Percentiles rank a stretch among this genome's conserved stretches.
Conservation (phyloP, 495 filamentous ascomycete species). For the Symbiotaphrina buchneri region DNA sequence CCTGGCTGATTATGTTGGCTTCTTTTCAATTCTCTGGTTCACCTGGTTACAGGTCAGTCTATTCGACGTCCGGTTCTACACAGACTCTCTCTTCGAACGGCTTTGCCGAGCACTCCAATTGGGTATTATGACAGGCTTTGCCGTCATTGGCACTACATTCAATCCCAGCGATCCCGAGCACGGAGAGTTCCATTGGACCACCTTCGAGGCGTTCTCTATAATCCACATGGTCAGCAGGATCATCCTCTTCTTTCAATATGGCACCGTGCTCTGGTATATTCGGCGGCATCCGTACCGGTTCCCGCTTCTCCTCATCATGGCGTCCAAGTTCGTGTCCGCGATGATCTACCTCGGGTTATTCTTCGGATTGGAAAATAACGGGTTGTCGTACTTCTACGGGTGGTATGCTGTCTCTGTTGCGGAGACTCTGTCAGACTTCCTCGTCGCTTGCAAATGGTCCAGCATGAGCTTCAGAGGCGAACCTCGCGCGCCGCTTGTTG, state of each 20-base stretch:
- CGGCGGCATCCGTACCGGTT: no score
- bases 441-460: conserved; percentile 26
- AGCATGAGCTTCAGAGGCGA: conserved; percentile 38
- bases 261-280: no score
- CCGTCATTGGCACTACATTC: conserved; percentile 33
- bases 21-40: conserved; percentile 40
- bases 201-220: conserved; percentile 23
- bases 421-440: conserved; percentile 29
- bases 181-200: conserved; percentile 7
- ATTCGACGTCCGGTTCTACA: conserved; percentile 44
- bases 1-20: conserved; percentile 1
- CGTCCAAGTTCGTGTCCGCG: no score
- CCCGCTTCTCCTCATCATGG: no score
- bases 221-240: conserved; percentile 36
- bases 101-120: conserved; percentile 39
- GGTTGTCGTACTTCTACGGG: no score
- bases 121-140: conserved; percentile 39
- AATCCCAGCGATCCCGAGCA: conserved; percentile 8
- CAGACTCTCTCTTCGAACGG: conserved; percentile 43
- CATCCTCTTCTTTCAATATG: conserved; percentile 33
- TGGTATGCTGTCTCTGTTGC: conserved; percentile 35
- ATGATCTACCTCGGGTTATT: no score
- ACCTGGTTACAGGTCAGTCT: conserved; percentile 49
- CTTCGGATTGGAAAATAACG: no score
- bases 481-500: conserved; percentile 42